Percentiles rank a stretch among this genome's conserved stretches.
phyloP scores from a whole-genome alignment of 2,329 filamentous ascomycete species.

The Herpotrichia juniperi region DNA sequence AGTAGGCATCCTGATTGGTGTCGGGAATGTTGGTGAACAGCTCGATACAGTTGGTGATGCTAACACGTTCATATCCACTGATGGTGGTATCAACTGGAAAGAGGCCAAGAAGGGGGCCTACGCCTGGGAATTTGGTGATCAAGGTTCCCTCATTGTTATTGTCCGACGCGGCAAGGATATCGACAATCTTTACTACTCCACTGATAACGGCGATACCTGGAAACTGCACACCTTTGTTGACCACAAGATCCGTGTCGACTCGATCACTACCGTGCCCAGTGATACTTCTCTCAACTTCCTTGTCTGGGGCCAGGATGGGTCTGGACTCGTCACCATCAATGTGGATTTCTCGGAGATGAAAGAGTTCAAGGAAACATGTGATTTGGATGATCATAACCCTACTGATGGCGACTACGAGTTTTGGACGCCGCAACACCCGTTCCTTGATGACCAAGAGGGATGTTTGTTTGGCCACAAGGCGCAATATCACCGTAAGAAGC shows the following conservation, averaged over 20 bases:
- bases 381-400: conserved; percentile 65
- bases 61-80: conserved; percentile 87
- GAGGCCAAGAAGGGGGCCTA: conserved; percentile 85
- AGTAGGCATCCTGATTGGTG: conserved; percentile 86
- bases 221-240: conserved; percentile 74
- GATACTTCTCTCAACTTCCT: conserved; percentile 92
- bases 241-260: conserved; percentile 70
- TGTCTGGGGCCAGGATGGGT: conserved; percentile 74
- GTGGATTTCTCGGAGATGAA: conserved; percentile 83
- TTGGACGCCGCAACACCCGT: conserved; percentile 86
- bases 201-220: conserved; percentile 85
- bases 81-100: conserved; percentile 90
- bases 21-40: conserved; percentile 84
- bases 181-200: conserved; percentile 73
- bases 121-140: conserved; percentile 94
- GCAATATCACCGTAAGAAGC: conserved; percentile 88
- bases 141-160: conserved; percentile 90
- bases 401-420: conserved; percentile 77
- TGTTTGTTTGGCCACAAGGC: conserved; percentile 93
- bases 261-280: conserved; percentile 86
- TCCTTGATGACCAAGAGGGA: conserved; percentile 73
- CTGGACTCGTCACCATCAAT: conserved; percentile 73
- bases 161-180: conserved; percentile 74
- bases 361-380: conserved; percentile 70
- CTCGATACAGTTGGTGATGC: conserved; percentile 72